These are phyloP conservation scores for Xylariomycetidae sp. DNA, from an alignment of 2,329 filamentous ascomycete species.

Conservation along the genomic window DNA sequence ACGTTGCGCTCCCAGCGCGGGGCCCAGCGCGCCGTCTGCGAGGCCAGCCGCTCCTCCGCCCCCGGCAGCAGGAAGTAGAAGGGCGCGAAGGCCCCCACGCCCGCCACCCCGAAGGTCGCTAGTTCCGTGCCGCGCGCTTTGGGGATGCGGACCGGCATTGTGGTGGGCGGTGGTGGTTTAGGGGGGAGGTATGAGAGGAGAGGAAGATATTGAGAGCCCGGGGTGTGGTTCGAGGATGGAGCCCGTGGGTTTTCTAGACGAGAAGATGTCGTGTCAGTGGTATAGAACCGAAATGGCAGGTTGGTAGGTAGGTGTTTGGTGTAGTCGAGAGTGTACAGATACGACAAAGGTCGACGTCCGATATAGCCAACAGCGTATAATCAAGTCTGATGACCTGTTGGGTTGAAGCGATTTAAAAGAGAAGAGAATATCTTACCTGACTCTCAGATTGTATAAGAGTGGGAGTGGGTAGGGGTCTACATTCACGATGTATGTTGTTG, in stretches of 20 bases:
- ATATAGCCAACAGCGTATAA: no score
- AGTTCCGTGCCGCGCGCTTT: constrained; percentile 42
- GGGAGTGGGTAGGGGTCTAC: constrained; percentile 9
- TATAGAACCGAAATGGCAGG: no score
- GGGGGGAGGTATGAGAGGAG: neutral
- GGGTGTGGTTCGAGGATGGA: neutral
- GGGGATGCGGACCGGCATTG: constrained; percentile 48
- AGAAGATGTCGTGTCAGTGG: no score
- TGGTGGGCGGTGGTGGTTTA: constrained; percentile 17
- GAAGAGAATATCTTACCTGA: constrained; percentile 8
- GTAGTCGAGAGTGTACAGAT: no score
- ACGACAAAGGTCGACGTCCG: no score
- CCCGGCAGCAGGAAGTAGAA: constrained; percentile 53
- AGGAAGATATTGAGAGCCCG: neutral
- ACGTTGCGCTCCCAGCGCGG: constrained; percentile 54
- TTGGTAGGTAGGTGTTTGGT: no score
- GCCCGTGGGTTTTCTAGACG: no score
- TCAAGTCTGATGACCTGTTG: no score
- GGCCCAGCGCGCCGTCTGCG: constrained; percentile 52
- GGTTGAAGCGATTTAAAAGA: no score
- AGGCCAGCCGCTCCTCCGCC: constrained; percentile 46
- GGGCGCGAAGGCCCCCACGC: constrained; percentile 47
- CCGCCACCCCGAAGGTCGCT: constrained; percentile 47
- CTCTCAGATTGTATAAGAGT: constrained; percentile 11
- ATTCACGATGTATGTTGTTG: constrained; percentile 9